Base-by-base conservation (phyloP, 2,329 filamentous ascomycete species). In the Colletotrichum nymphaeae region DNA sequence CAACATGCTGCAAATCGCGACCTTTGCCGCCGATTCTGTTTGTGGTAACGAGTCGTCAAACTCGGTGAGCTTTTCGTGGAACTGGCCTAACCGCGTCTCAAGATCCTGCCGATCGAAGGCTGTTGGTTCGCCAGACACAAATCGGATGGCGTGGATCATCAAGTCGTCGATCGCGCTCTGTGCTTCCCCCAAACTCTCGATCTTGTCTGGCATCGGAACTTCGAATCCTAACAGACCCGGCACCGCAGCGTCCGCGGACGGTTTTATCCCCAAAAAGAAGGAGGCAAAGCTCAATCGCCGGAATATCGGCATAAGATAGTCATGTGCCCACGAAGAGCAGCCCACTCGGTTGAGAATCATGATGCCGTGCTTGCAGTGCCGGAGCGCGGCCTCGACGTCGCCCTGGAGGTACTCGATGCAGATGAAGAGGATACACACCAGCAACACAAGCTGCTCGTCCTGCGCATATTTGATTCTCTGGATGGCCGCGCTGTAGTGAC, bases 391-490 rank as follows among this genome's bases (percentile, higher is more conserved):
- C 57, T 86, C 84, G 22, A 75, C 53, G 71, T 89, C 85, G 49
- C 86, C 85, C 53, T 86, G 86, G 64, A 90, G 81, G 74, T 87
- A 88, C 77, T 89, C 88, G 63, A 89, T 84, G 74, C 87, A 88
- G 24, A 87, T 85, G 72, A 89, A 88, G 24, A 89, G 79, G 0
- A 88, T 78, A 73, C 87, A 88, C 11, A 84, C 85, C 4, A 88
- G 79, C 22, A 89, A 76, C 0, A 81, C 80, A 0, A 83, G 3
- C 76, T 76, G 46, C 74, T 74, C 62, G 59, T 70, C 70, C 24
- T 58, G 37, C 16, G 83, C 79, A 4, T 80, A 78, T 53, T 80
- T 78, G 19, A 73, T 65, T n/a, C 66, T 60, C 22, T 62, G 60
- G 37, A 75, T 73, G 74, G 81, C 77, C 78, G 81, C 77, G 19